A percentile compares a stretch with the other conserved stretches of the same genome.
These are phyloP conservation scores for Debaryomyces castellii DNA, from an alignment of 805 yeast genomes.

Conservation along the genomic window DNA sequence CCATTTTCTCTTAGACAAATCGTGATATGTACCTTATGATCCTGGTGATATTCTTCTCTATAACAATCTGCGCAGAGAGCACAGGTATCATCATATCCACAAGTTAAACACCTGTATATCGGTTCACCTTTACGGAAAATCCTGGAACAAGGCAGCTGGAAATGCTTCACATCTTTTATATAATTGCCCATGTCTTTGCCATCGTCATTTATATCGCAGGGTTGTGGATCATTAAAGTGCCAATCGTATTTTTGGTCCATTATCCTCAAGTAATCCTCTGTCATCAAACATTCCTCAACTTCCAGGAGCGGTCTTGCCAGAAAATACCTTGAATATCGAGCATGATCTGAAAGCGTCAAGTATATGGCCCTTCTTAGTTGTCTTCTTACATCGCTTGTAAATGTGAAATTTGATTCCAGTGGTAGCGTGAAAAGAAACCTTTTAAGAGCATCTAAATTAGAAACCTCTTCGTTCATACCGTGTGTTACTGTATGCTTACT, in stretches of 20 bases:
- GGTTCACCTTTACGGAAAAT: slow-evolving; percentile 79
- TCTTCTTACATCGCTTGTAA: slow-evolving; percentile 22
- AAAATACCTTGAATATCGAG: slow-evolving; percentile 32
- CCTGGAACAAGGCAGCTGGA: slow-evolving; percentile 70
- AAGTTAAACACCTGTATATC: slow-evolving; percentile 69
- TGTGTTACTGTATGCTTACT: background rate
- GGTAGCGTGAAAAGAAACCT: slow-evolving; percentile 38
- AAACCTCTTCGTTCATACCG: background rate
- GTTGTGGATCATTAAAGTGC: slow-evolving; percentile 18
- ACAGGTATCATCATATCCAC: slow-evolving; percentile 81
- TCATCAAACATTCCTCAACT: background rate
- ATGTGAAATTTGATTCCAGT: slow-evolving; percentile 22
- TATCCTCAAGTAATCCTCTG: slow-evolving; percentile 9
- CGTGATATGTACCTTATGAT: slow-evolving; percentile 66
- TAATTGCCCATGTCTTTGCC: slow-evolving; percentile 7
- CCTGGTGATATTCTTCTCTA: slow-evolving; percentile 65
- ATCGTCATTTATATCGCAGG: slow-evolving; percentile 21
- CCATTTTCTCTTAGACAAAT: slow-evolving; percentile 69
- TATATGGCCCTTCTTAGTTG: slow-evolving; percentile 31
- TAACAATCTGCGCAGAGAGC: slow-evolving; percentile 80
- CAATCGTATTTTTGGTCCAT: slow-evolving; percentile 29
- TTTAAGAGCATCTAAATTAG: slow-evolving; percentile 12
- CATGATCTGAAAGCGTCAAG: slow-evolving; percentile 30
- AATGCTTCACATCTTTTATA: slow-evolving; percentile 43
- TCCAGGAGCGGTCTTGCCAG: slow-evolving; percentile 28